Base-by-base conservation (phyloP, 257 asterid species). In the Solanum boliviense region DNA sequence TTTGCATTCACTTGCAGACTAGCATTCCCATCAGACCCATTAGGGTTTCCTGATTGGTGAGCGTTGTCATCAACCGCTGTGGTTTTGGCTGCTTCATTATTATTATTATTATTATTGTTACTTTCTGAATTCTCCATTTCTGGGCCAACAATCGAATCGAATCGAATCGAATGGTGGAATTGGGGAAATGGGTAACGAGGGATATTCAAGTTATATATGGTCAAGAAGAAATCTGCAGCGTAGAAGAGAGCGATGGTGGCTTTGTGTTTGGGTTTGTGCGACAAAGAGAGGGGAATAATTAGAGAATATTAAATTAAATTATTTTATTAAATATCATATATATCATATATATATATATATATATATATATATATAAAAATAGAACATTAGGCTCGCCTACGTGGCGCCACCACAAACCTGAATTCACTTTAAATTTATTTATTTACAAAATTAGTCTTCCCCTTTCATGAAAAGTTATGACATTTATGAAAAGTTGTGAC, bases 1-100 rank as follows among this genome's bases (percentile, higher is more conserved):
- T 32, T 46, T 7, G 27, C 68, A 95, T 92, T 88, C 96, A 68
- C 82, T 70, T 76, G 87, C 62, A n/a, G 73, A 83, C 73, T 81
- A 38, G 31, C 71, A 46, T 84, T 41, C 27, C 36, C 84, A 21
- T n/a, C 29, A 58, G 76, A 44, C 56, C 34, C 11, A 72, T 23
- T 58, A 29, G 78, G 85, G 84, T 39, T 71, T 71, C 29, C 84
- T 4, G 48, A 16, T 52, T 48, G 56, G 34, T 23, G 68, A 60
- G 15, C 20, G 70, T 48, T 52, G 44, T 52, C 44, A 48, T 82
- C 41, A 15, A 21, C 84, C 84, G 34, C 87, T n/a, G 88, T 71
- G 34, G 44, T 44, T 67, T 65, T 83, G 48, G 60, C 83, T 41
- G 48, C 82, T 31, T 56, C 35, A 68, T n/a, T 41, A 39, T 34